Conservation (phyloP, 2,329 filamentous ascomycete genomes). For the Trichoderma sp. region DNA sequence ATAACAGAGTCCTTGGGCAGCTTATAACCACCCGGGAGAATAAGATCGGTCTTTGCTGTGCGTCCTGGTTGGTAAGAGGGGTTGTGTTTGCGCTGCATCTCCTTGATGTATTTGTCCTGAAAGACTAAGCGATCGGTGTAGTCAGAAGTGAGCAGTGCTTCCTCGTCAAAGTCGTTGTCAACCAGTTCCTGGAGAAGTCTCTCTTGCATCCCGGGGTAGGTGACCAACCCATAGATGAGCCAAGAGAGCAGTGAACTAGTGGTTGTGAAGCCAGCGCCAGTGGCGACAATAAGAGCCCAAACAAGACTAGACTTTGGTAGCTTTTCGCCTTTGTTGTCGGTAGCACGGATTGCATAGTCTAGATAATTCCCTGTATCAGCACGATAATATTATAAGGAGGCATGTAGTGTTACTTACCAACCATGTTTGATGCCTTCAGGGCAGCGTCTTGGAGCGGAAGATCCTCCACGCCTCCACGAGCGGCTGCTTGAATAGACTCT, state of each 20-base stretch:
- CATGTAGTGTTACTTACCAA: constrained; percentile 28
- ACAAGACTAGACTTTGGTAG: constrained; percentile 45
- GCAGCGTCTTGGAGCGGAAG: constrained; percentile 54
- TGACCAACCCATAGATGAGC: constrained; percentile 58
- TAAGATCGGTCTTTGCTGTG: constrained; percentile 58
- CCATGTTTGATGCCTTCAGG: constrained; percentile 49
- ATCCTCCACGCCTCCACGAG: constrained; percentile 43
- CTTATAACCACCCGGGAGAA: constrained; percentile 63
- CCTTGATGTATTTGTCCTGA: constrained; percentile 63
- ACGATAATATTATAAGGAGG: rapidly evolving
- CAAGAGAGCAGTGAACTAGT: constrained; percentile 62
- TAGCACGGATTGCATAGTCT: constrained; percentile 59
- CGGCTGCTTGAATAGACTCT: constrained; percentile 46
- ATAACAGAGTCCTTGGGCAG: constrained; percentile 57
- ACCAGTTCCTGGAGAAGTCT: constrained; percentile 61
- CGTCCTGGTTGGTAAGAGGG: constrained; percentile 64
- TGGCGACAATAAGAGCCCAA: constrained; percentile 52
- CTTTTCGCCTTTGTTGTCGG: constrained; percentile 58
- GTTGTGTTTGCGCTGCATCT: constrained; percentile 63
- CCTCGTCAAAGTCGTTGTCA: constrained; percentile 50
- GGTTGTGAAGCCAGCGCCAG: constrained; percentile 64
- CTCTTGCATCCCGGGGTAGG: constrained; percentile 60
- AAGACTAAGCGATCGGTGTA: constrained; percentile 53
- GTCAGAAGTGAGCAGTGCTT: constrained; percentile 53
- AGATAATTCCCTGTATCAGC: constrained; percentile 8